Evolutionary conservation across 225 moss, liverwort and hornwort species (phyloP).

Genomic region (Physcomitrium patens): DNA sequence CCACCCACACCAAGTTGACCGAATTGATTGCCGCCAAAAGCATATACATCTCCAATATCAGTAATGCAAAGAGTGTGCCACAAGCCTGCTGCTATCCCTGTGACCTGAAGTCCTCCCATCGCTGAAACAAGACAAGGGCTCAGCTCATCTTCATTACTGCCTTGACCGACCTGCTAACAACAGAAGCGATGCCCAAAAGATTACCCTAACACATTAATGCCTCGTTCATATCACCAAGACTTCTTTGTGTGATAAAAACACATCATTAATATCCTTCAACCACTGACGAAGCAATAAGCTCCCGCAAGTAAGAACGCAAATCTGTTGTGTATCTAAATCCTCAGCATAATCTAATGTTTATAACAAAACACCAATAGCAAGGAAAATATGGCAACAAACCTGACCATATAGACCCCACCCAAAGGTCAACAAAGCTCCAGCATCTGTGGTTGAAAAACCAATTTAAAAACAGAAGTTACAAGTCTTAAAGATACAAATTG

Average conservation of each 20-base stretch:
- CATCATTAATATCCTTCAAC: slow-evolving; percentile 6
- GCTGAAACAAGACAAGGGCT: slow-evolving; percentile 70
- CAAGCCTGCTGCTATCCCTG: slow-evolving; percentile 81
- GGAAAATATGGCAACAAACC: slow-evolving; percentile 49
- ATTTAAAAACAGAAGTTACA: slow-evolving; percentile 16
- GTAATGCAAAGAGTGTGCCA: slow-evolving; percentile 91
- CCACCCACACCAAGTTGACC: slow-evolving; percentile 92
- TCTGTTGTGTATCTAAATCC: not conserved
- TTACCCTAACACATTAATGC: not conserved
- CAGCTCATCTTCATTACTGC: slow-evolving; percentile 86
- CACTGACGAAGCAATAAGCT: not conserved
- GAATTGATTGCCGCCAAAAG: slow-evolving; percentile 95
- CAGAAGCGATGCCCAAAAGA: slow-evolving; percentile 12
- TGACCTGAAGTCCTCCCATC: slow-evolving; percentile 74
- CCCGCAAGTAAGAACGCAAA: not conserved
- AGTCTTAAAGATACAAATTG: not conserved
- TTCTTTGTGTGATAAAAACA: not conserved
- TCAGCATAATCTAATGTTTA: not conserved
- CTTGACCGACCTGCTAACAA: slow-evolving; percentile 85
- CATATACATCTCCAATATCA: slow-evolving; percentile 83
- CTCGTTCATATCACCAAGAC: not conserved
- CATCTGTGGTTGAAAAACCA: slow-evolving; percentile 50
- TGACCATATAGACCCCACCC: slow-evolving; percentile 99
- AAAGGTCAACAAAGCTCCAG: slow-evolving; percentile 87
- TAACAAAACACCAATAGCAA: slow-evolving; percentile 10